Evolutionary conservation across 2,329 filamentous ascomycete genomes (phyloP), one percentile per base, ranked within the genome.

Genomic region (Curvularia verruculosa): DNA sequence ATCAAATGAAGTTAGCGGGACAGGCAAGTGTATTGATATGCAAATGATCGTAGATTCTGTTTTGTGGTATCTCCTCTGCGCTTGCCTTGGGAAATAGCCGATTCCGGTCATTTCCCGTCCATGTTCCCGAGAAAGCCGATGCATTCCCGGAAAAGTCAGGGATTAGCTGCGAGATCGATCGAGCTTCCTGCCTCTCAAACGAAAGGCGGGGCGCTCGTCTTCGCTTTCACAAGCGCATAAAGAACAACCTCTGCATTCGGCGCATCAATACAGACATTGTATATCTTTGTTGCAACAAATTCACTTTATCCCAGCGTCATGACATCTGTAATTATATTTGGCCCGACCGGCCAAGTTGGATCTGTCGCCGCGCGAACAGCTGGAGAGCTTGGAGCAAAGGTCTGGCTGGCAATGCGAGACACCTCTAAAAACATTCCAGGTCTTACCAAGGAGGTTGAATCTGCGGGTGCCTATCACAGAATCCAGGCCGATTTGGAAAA

Each of bases 341-440:
- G 82, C 26, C 76, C 82, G 18, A 82, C 82, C 3, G 82, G 82
- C 45, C 64, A 66, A 15, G 77, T 83, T 37, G 83, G 76, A 47
- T 78, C 77, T 19, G 63, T 67, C 9, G 71, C 75, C 2, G 81
- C 82, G 3, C 69, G 61, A 13, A 70, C 72, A 21, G 80, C 81
- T 23, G 69, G 72, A 12, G 52, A 74, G 31, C 71, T 68, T 29
- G 81, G 80, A 13, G 77, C 77, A 26, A 78, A 77, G 26, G 79
- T 84, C 5, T 69, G 70, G 46, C 76, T 84, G 3, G 82, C 80
- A 2, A 79, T 84, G 78, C 77, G 82, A 12, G 74, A 83, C 68
- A 62, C 74, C 5, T 56, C 60, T 21, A 84, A 84, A 61, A n/a
- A 72, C 9, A 80, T 83, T 43, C 75, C 75, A 7, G 69, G 70